A percentile compares a stretch with the other conserved stretches of the same genome.
Conservation (phyloP, 495 filamentous ascomycete genomes). For the Daldinia childiae region DNA sequence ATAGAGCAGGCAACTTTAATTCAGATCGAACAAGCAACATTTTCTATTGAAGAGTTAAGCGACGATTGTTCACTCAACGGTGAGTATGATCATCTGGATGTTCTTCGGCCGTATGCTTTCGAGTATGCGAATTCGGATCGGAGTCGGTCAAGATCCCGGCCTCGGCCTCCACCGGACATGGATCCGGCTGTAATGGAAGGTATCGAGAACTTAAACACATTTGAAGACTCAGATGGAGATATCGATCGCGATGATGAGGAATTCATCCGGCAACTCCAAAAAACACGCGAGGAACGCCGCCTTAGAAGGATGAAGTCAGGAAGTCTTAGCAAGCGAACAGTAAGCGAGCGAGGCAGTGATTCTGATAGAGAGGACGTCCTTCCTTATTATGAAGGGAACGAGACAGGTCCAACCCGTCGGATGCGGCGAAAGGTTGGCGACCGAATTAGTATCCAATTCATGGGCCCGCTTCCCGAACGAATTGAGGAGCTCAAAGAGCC, state of each 20-base stretch:
- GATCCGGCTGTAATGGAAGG: constrained; percentile 52
- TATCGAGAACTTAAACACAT: constrained; percentile 55
- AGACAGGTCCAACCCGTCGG: constrained; percentile 57
- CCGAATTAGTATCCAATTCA: constrained; percentile 59
- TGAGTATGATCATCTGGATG: constrained; percentile 51
- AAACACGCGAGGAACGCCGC: constrained; percentile 52
- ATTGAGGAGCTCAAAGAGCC: constrained; percentile 65
- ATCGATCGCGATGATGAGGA: constrained; percentile 54
- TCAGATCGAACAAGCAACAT: constrained; percentile 48
- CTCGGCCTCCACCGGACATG: constrained; percentile 44
- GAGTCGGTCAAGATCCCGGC: constrained; percentile 53
- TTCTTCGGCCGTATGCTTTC: constrained; percentile 55
- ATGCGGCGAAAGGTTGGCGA: constrained; percentile 60
- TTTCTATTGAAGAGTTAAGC: constrained; percentile 58
- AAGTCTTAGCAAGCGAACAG: constrained; percentile 63
- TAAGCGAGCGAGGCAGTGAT: constrained; percentile 63
- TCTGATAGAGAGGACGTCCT: constrained; percentile 62
- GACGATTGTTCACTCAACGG: constrained; percentile 51
- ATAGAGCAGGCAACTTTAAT: constrained; percentile 40
- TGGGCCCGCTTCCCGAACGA: constrained; percentile 57
- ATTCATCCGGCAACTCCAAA: constrained; percentile 41
- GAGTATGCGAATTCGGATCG: constrained; percentile 58
- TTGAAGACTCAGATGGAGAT: constrained; percentile 53
- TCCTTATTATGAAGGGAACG: constrained; percentile 52
- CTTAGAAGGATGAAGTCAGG: constrained; percentile 60